Conservation (phyloP, 2,329 filamentous ascomycete species). For the Colletotrichum falcatum region DNA sequence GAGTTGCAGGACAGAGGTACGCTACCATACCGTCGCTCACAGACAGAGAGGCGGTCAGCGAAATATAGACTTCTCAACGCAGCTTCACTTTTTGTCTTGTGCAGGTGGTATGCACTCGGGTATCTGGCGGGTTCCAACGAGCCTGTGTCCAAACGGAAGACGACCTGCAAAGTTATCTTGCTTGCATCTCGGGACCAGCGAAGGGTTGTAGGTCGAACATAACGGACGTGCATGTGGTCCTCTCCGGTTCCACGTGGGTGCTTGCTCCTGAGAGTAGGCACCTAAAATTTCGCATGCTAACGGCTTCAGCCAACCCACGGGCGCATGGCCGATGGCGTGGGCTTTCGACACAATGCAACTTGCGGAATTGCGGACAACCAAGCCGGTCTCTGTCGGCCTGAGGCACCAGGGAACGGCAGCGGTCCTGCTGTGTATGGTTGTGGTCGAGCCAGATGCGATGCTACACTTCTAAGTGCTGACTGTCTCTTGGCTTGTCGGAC, state of each 20-base stretch:
- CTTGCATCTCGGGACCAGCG: not conserved
- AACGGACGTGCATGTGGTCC: not conserved
- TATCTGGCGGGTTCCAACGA: not conserved
- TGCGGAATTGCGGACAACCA: conserved; percentile 17
- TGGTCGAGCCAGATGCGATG: not conserved
- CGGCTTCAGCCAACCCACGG: conserved; percentile 2
- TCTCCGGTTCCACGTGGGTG: not conserved
- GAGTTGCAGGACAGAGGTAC: not conserved
- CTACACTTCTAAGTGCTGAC: not conserved
- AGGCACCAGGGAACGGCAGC: not conserved
- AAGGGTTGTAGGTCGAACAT: not conserved
- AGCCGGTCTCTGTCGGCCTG: conserved; percentile 1
- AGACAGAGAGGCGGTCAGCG: conserved; percentile 4
- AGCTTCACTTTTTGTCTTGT: not conserved
- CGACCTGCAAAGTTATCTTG: not conserved
- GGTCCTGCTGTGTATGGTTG: not conserved
- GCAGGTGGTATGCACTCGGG: not conserved
- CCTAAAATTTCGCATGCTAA: not conserved
- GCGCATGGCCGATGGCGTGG: not conserved
- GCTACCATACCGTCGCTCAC: not conserved
- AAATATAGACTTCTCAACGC: not conserved
- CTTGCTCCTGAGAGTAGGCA: not conserved
- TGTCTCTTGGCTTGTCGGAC: not conserved
- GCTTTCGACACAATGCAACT: not conserved
- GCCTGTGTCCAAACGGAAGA: not conserved